Evolutionary conservation across 495 filamentous ascomycete species (phyloP).

Genomic region (Trichoderma virens): DNA sequence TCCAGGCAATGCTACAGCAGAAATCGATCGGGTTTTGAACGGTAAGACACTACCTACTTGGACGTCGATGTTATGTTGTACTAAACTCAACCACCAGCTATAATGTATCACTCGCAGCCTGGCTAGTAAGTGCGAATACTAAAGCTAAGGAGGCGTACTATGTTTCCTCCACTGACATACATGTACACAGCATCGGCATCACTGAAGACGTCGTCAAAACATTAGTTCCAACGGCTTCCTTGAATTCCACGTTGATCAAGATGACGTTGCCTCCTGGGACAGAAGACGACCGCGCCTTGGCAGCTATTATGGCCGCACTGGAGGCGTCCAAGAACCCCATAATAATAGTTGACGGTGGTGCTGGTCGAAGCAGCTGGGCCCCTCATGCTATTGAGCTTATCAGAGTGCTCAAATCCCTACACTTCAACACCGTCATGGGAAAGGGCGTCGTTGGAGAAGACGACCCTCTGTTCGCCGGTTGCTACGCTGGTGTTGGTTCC

Average conservation of each 20-base stretch:
- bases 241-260: conserved; percentile 9
- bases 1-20: conserved; percentile 22
- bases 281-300: conserved; percentile 12
- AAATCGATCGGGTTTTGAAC: conserved; percentile 36
- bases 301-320: conserved; percentile 17
- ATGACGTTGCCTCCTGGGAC: conserved; percentile 15
- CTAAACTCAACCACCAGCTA: conserved; percentile 11
- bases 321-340: conserved; percentile 23
- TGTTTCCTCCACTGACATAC: not conserved
- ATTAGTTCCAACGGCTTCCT: conserved; percentile 18
- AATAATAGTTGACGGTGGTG: conserved; percentile 29
- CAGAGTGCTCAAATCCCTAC: conserved; percentile 22
- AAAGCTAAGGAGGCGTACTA: not conserved
- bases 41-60: conserved; percentile 17
- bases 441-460: conserved; percentile 28
- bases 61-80: conserved; percentile 15
- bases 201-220: conserved; percentile 28
- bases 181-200: conserved; percentile 17
- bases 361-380: conserved; percentile 19
- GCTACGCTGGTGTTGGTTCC: conserved; percentile 25
- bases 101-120: conserved; percentile 21
- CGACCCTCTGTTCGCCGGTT: conserved; percentile 24
- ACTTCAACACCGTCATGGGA: conserved; percentile 28
- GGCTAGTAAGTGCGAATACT: conserved; percentile 16
- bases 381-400: conserved; percentile 22